Percentiles rank a stretch among this genome's conserved stretches.
Conservation (phyloP, 140 eudicot genomes). For the Bidens hawaiensis region DNA sequence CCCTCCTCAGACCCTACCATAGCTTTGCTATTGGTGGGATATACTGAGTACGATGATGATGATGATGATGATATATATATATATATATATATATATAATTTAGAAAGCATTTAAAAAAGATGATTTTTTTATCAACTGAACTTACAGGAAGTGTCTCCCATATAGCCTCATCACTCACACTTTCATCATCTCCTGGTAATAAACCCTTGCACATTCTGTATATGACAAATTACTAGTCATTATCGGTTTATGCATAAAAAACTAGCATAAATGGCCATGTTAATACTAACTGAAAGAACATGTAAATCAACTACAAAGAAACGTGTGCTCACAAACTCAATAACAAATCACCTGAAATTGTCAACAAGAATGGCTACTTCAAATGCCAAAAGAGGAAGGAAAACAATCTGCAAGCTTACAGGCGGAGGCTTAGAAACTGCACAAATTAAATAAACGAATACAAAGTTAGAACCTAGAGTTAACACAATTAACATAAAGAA, state of each 20-base stretch:
- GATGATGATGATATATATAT: no score
- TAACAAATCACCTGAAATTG: constrained; percentile 75
- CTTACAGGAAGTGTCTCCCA: constrained; percentile 99
- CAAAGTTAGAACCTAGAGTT: constrained; percentile 7
- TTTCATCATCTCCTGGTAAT: constrained; percentile 97
- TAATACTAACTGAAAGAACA: not conserved
- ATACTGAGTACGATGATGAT: no score
- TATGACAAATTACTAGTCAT: constrained; percentile 8
- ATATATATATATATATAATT: no score
- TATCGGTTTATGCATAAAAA: not conserved
- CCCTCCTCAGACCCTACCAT: no score
- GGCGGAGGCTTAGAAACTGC: constrained; percentile 58
- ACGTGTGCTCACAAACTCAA: not conserved
- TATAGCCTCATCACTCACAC: constrained; percentile 90
- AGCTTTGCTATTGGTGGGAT: no score
- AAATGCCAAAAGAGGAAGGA: constrained; percentile 81
- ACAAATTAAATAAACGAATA: constrained; percentile 2
- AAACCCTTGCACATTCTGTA: constrained; percentile 97
- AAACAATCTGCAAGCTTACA: constrained; percentile 73
- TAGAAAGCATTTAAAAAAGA: not conserved
- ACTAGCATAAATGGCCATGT: not conserved
- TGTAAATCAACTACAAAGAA: not conserved
- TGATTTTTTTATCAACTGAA: not conserved
- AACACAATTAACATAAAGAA: constrained; percentile 3
- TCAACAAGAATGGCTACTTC: constrained; percentile 74